Conservation (phyloP, 805 yeast genomes). For the Schwanniomyces sp. region DNA sequence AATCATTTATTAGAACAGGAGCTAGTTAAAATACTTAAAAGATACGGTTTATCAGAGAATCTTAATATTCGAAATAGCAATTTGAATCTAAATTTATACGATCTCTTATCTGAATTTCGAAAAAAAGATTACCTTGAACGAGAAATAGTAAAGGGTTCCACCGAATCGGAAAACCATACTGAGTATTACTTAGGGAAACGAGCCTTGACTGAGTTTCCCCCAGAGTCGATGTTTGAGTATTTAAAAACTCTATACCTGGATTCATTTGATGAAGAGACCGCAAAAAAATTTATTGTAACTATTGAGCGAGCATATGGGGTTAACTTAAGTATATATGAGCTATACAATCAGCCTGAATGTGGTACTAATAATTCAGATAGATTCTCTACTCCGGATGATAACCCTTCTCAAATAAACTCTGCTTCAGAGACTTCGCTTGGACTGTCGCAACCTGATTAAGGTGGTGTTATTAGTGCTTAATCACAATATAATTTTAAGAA, state of each 20-base stretch:
- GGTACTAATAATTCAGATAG: background rate
- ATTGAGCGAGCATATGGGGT: slow-evolving; percentile 23
- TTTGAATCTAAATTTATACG: slow-evolving; percentile 18
- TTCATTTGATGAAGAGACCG: slow-evolving; percentile 18
- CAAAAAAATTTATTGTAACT: slow-evolving; percentile 18
- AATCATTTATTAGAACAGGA: slow-evolving; percentile 29
- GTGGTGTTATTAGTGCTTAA: background rate
- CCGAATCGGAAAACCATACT: slow-evolving; percentile 14
- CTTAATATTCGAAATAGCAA: slow-evolving; percentile 17
- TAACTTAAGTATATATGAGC: background rate
- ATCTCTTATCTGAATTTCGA: slow-evolving; percentile 24
- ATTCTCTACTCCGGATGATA: background rate
- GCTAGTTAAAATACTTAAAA: slow-evolving; percentile 17
- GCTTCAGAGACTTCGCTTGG: background rate
- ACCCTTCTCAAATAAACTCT: background rate
- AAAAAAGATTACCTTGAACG: slow-evolving; percentile 28
- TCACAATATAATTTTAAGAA: background rate
- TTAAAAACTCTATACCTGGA: slow-evolving; percentile 24
- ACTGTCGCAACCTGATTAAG: background rate
- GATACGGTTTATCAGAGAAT: slow-evolving; percentile 28
- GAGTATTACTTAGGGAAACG: slow-evolving; percentile 34
- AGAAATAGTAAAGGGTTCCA: slow-evolving; percentile 9
- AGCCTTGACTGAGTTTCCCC: slow-evolving; percentile 31
- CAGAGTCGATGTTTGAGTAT: slow-evolving; percentile 24
- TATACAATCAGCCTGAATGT: background rate